Conservation (phyloP, 2,329 filamentous ascomycete genomes). For the Sporothrix dimorphospora region DNA sequence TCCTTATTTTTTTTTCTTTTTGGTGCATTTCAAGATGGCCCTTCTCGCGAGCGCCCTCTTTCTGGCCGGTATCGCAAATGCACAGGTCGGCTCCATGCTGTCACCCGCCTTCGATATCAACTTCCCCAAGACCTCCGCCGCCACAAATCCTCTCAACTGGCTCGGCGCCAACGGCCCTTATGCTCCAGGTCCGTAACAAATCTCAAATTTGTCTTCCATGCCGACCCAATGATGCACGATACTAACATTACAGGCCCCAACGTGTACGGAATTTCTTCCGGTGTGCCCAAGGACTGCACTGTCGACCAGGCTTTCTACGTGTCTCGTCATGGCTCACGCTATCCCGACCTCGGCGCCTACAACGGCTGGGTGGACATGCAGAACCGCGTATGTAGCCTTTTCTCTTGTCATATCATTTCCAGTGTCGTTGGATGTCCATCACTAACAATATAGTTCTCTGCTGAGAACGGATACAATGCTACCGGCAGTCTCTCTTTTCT, state of each 20-base stretch:
- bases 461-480: slow-evolving; percentile 54
- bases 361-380: slow-evolving; percentile 57
- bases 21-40: background rate
- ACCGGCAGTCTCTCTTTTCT: slow-evolving; percentile 60
- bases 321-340: slow-evolving; percentile 64
- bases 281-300: slow-evolving; percentile 58
- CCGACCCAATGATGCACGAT: no score
- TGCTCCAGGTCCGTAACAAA: slow-evolving; percentile 52
- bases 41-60: slow-evolving; percentile 25
- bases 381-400: slow-evolving; percentile 42
- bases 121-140: slow-evolving; percentile 35
- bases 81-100: slow-evolving; percentile 33
- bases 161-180: slow-evolving; percentile 59
- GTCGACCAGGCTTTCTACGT: slow-evolving; percentile 65
- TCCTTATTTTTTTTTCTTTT: background rate
- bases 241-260: slow-evolving; percentile 51
- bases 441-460: slow-evolving; percentile 51
- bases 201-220: background rate
- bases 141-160: slow-evolving; percentile 47
- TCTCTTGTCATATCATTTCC: background rate
- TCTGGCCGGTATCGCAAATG: slow-evolving; percentile 31
- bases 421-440: no score
- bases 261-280: slow-evolving; percentile 57
- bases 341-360: slow-evolving; percentile 64
- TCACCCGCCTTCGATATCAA: slow-evolving; percentile 38